These are phyloP conservation scores for Kregervanrija fluxuum DNA, from an alignment of 805 yeast species.

Conservation along the genomic window DNA sequence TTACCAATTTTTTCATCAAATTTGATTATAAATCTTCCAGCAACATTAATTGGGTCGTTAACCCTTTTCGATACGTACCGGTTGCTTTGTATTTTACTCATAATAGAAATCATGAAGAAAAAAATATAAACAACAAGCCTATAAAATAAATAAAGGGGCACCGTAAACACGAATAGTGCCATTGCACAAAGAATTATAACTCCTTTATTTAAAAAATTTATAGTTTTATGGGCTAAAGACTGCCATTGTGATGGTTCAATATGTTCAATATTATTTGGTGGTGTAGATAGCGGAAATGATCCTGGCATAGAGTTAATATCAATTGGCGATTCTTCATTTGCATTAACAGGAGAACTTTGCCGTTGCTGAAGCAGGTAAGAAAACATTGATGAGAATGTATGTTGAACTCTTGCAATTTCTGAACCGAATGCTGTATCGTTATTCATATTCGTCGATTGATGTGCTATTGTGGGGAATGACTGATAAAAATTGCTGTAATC, in stretches of 20 bases:
- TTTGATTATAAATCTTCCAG: conserved; percentile 25
- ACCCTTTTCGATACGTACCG: conserved; percentile 16
- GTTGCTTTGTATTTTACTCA: conserved; percentile 15
- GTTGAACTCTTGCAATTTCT: too few relatives aligned
- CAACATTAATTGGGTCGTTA: conserved; percentile 27
- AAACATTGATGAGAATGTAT: too few relatives aligned
- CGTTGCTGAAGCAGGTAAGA: too few relatives aligned
- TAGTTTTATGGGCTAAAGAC: background rate
- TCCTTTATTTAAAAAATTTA: background rate
- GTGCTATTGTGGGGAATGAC: too few relatives aligned
- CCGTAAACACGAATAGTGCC: conserved; percentile 3
- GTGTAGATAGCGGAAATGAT: conserved; percentile 1
- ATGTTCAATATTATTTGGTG: background rate
- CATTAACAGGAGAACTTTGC: too few relatives aligned
- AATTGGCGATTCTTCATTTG: background rate
- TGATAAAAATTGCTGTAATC: conserved; percentile 17
- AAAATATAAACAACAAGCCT: conserved; percentile 14
- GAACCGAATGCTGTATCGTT: too few relatives aligned
- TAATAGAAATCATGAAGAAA: conserved; percentile 17
- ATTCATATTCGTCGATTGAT: too few relatives aligned
- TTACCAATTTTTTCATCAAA: conserved; percentile 29
- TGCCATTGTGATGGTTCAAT: background rate
- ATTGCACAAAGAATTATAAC: too few relatives aligned
- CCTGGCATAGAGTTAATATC: conserved; percentile 8
- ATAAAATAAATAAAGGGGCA: conserved; percentile 21